Percentiles rank a stretch among this genome's conserved stretches.
phyloP scores from a whole-genome alignment of 495 filamentous ascomycete species.

The Tuber microsphaerosporum region DNA sequence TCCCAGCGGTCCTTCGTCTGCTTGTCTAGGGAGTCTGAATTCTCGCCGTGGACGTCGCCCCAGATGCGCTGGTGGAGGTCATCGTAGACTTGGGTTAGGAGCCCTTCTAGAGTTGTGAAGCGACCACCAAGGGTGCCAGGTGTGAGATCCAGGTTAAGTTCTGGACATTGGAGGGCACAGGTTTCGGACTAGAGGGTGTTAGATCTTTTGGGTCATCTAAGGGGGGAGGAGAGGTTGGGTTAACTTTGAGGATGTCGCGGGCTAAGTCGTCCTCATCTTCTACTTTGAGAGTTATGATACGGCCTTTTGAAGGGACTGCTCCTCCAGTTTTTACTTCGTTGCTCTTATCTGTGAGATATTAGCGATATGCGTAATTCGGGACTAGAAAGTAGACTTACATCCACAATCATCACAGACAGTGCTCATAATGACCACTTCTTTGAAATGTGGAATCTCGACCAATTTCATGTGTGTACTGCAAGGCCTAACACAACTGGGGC shows the following conservation, averaged over 20 bases:
- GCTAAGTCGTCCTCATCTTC: constrained; percentile 67
- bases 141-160: constrained; percentile 74
- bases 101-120: constrained; percentile 93
- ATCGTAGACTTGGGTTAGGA: constrained; percentile 85
- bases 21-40: constrained; percentile 63
- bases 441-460: constrained; percentile 93
- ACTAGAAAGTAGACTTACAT: constrained; percentile 43
- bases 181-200: constrained; percentile 58
- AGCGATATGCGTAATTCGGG: neutral
- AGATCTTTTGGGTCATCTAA: neutral
- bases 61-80: constrained; percentile 82
- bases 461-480: constrained; percentile 91
- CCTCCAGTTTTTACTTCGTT: constrained; percentile 97
- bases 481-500: constrained; percentile 76
- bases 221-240: neutral
- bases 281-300: constrained; percentile 71
- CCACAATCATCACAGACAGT: constrained; percentile 83
- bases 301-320: constrained; percentile 77
- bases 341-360: constrained; percentile 52
- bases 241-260: constrained; percentile 78
- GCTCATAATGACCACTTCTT: constrained; percentile 84
- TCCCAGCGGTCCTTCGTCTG: constrained; percentile 65
- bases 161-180: constrained; percentile 73
- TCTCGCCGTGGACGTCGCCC: constrained; percentile 54
- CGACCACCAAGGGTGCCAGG: constrained; percentile 91